Percentiles rank a stretch among this genome's conserved stretches.
phyloP scores from a whole-genome alignment of 2,329 filamentous ascomycete genomes.

The Hymenoscyphus fraxineus region DNA sequence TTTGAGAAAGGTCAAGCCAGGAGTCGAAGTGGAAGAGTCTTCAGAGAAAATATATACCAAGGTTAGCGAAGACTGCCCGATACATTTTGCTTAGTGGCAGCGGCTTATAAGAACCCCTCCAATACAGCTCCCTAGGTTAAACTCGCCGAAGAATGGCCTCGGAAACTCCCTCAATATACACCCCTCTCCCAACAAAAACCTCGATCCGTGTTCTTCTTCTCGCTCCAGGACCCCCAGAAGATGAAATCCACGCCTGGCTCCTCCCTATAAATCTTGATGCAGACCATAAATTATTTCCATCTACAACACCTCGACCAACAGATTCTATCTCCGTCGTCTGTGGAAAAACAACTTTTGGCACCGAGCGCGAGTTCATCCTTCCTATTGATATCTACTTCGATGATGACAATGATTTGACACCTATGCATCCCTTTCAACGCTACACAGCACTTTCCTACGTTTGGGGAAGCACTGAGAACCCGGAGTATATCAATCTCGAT shows the following conservation, averaged over 20 bases:
- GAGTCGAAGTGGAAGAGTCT: too few species aligned
- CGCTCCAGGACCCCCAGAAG: not conserved
- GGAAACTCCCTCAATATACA: not conserved
- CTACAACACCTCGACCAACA: not conserved
- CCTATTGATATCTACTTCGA: not conserved
- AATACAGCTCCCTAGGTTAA: not conserved
- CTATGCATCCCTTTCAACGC: not conserved
- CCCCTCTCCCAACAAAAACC: not conserved
- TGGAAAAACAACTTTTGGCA: not conserved
- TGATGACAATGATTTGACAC: not conserved
- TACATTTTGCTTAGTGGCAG: too few species aligned
- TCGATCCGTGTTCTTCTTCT: not conserved
- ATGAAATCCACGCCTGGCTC: not conserved
- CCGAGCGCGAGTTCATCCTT: not conserved
- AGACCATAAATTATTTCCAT: not conserved
- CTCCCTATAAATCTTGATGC: not conserved
- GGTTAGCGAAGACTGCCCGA: too few species aligned
- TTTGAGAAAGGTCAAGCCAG: too few species aligned
- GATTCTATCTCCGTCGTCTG: not conserved
- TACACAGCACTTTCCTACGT: constrained; percentile 3
- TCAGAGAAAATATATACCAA: too few species aligned
- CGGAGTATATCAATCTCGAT: not conserved
- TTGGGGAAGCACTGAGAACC: not conserved
- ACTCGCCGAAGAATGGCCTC: not conserved
- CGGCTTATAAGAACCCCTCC: too few species aligned